Evolutionary conservation across 2,329 filamentous ascomycete genomes (phyloP).

Genomic region (Atkinsonella hypoxylon): DNA sequence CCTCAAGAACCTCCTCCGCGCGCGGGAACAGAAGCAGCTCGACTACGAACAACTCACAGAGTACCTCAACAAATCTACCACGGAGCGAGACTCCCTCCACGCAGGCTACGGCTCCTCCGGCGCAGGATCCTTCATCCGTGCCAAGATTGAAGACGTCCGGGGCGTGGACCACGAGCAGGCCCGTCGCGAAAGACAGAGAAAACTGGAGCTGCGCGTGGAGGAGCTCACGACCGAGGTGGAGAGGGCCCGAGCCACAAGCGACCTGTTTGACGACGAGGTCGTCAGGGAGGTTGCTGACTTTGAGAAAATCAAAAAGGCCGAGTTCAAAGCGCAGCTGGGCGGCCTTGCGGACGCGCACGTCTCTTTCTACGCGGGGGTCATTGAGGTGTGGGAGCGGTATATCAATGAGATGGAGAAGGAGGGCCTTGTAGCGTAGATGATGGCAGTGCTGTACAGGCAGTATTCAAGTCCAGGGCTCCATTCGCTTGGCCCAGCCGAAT

Average conservation of each 20-base stretch:
- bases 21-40: constrained; percentile 92
- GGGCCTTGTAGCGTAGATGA: too few relatives aligned
- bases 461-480: too few relatives aligned
- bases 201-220: constrained; percentile 85
- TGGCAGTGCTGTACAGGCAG: too few relatives aligned
- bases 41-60: constrained; percentile 94
- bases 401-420: constrained; percentile 77
- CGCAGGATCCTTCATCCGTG: constrained; percentile 74
- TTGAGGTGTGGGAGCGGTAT: constrained; percentile 80
- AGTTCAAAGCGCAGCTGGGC: constrained; percentile 81
- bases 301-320: constrained; percentile 87
- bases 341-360: constrained; percentile 76
- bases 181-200: constrained; percentile 74
- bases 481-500: too few relatives aligned
- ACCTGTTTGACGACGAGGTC: constrained; percentile 93
- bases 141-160: constrained; percentile 92
- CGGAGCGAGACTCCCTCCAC: constrained; percentile 69
- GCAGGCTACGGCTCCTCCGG: constrained; percentile 44
- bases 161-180: constrained; percentile 94
- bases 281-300: constrained; percentile 89
- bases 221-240: constrained; percentile 85
- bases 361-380: constrained; percentile 69
- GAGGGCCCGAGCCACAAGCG: constrained; percentile 70
- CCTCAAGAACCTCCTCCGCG: constrained; percentile 78
- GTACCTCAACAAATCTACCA: constrained; percentile 82